Conservation (phyloP, 176 grass and related monocot genomes). For the Ensete glaucum region DNA sequence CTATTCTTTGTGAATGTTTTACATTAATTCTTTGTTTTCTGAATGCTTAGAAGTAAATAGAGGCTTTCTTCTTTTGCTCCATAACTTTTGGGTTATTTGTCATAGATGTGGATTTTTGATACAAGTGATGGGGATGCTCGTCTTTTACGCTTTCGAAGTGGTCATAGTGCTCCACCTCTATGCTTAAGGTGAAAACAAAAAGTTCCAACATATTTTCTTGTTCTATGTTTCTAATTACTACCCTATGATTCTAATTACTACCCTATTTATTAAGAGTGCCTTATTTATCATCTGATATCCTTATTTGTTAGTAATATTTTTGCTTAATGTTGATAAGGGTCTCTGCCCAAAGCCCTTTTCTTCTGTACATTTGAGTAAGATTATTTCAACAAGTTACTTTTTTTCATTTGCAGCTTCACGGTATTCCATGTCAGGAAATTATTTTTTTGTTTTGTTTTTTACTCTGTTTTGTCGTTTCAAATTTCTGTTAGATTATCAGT, state of each 20-base stretch:
- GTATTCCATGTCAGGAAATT: not conserved
- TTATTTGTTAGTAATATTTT: not conserved
- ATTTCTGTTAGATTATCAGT: not conserved
- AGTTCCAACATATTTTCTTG: not conserved
- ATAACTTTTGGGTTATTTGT: not conserved
- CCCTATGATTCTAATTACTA: not conserved
- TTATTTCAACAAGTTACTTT: not conserved
- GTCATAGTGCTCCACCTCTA: constrained; percentile 88
- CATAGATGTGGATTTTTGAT: constrained; percentile 98
- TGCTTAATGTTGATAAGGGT: too few species aligned
- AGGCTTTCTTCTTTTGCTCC: not conserved
- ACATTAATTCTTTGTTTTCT: not conserved
- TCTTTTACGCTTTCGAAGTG: constrained; percentile 90
- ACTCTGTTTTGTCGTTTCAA: not conserved
- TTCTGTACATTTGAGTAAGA: not conserved
- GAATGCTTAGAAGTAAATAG: not conserved
- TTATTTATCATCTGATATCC: not conserved
- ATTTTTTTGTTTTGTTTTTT: not conserved
- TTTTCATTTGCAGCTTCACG: not conserved
- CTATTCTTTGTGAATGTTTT: not conserved
- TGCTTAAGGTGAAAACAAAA: constrained; percentile 57
- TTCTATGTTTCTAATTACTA: constrained; percentile 3
- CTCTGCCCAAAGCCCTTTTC: not conserved
- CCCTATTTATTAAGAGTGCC: too few species aligned
- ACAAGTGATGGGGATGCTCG: constrained; percentile 82